Conservation (phyloP, 2,329 filamentous ascomycete species). For the Grosmannia huntii region DNA sequence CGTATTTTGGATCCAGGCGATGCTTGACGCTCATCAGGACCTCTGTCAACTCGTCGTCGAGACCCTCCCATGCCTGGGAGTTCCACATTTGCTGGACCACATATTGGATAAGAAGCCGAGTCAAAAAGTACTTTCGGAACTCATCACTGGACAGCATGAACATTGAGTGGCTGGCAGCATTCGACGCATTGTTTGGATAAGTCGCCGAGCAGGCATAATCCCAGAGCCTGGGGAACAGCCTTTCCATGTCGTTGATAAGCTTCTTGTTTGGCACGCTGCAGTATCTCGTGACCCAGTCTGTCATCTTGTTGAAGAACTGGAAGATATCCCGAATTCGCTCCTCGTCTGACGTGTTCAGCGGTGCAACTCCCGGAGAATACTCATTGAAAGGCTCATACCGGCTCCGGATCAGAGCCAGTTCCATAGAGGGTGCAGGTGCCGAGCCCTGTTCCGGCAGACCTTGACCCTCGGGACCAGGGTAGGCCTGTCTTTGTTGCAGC, state of each 20-base stretch:
- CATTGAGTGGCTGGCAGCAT: conserved; percentile 19
- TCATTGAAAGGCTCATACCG: neutral
- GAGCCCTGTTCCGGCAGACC: neutral
- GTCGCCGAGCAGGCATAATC: conserved; percentile 22
- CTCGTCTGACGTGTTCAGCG: neutral
- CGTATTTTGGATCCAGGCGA: conserved; percentile 9
- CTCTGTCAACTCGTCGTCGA: conserved; percentile 15
- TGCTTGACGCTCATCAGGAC: conserved; percentile 13
- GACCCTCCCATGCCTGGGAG: conserved; percentile 21
- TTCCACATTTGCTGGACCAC: conserved; percentile 22
- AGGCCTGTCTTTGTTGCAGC: neutral
- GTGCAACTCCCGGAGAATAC: conserved; percentile 3
- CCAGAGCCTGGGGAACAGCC: conserved; percentile 18
- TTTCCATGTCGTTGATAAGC: conserved; percentile 2
- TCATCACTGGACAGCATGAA: conserved; percentile 20
- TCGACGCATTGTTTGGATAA: conserved; percentile 14
- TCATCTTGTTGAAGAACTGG: conserved; percentile 10
- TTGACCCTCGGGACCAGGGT: neutral
- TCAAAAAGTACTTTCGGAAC: conserved; percentile 22
- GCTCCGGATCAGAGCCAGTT: neutral
- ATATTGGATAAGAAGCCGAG: conserved; percentile 24
- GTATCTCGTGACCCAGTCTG: conserved; percentile 10
- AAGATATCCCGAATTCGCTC: conserved; percentile 9
- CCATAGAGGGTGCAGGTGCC: neutral
- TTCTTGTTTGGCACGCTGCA: conserved; percentile 4